Conservation (phyloP, 2,329 filamentous ascomycete genomes). For the Exophiala sp. region DNA sequence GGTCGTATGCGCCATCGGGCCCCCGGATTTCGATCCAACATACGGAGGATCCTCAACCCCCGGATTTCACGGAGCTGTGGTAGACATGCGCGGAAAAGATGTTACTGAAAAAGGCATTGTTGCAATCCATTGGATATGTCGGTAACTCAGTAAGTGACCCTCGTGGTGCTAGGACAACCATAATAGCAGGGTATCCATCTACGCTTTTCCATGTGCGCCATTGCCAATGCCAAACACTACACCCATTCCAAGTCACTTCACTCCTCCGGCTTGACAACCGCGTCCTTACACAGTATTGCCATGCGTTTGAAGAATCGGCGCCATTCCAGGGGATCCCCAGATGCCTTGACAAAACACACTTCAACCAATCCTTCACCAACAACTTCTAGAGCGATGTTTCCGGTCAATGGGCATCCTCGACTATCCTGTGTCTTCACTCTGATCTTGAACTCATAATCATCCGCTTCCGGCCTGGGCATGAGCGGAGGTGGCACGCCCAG, state of each 20-base stretch:
- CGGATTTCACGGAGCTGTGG: no score
- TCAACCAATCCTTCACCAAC: conserved; percentile 62
- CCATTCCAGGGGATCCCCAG: conserved; percentile 96
- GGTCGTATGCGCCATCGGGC: not conserved
- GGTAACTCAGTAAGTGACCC: no score
- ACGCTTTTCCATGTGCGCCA: not conserved
- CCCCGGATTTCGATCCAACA: not conserved
- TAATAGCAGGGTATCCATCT: not conserved
- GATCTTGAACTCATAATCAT: conserved; percentile 55
- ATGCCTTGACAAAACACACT: conserved; percentile 86
- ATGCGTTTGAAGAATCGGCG: conserved; percentile 93
- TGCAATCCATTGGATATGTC: no score
- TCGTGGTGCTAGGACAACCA: no score
- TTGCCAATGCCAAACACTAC: not conserved
- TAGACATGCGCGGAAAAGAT: no score
- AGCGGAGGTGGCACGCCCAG: conserved; percentile 69
- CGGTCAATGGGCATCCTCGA: conserved; percentile 41
- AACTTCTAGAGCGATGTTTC: conserved; percentile 41
- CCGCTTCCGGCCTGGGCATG: conserved; percentile 40
- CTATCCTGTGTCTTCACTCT: conserved; percentile 65
- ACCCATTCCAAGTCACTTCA: conserved; percentile 19
- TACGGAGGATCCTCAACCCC: not conserved
- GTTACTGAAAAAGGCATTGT: no score
- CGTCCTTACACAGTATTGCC: conserved; percentile 80
- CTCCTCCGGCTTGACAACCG: conserved; percentile 59